These are phyloP conservation scores for Trichophyton benhamiae DNA, from an alignment of 2,329 filamentous ascomycete genomes.

Conservation along the genomic window DNA sequence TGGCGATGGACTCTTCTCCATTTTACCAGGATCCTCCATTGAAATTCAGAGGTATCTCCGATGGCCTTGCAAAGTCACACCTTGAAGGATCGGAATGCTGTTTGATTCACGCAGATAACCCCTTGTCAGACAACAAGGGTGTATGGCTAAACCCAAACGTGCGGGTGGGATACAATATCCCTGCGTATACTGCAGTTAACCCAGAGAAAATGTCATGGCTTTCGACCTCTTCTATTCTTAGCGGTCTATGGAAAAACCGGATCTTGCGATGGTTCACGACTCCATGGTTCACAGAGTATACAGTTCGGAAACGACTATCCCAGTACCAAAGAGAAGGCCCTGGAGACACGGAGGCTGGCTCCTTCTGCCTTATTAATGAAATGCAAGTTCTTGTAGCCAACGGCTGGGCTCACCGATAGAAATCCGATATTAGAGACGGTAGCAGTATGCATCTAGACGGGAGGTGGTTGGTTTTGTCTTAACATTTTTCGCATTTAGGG, in stretches of 20 bases:
- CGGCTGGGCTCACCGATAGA: slow-evolving; percentile 47
- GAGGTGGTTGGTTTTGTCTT: background rate
- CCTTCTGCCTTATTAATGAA: slow-evolving; percentile 47
- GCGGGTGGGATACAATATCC: slow-evolving; percentile 26
- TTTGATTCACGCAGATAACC: slow-evolving; percentile 38
- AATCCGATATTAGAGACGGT: background rate
- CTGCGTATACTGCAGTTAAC: slow-evolving; percentile 32
- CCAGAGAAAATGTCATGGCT: slow-evolving; percentile 32
- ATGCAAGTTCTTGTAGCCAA: slow-evolving; percentile 48
- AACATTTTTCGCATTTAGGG: background rate
- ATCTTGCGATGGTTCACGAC: slow-evolving; percentile 27
- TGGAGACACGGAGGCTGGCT: slow-evolving; percentile 35
- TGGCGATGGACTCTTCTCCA: slow-evolving; percentile 14
- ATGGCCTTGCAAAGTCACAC: slow-evolving; percentile 42
- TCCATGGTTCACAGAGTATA: slow-evolving; percentile 18
- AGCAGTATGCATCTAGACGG: background rate
- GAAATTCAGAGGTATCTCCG: slow-evolving; percentile 52
- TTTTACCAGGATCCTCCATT: slow-evolving; percentile 26
- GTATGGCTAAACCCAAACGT: slow-evolving; percentile 32
- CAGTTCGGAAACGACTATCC: slow-evolving; percentile 8
- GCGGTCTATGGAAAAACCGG: slow-evolving; percentile 49
- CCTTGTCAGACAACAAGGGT: slow-evolving; percentile 20
- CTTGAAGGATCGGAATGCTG: slow-evolving; percentile 72
- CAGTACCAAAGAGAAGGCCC: slow-evolving; percentile 11
- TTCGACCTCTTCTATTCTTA: slow-evolving; percentile 37